Conservation (phyloP, 2,329 filamentous ascomycete genomes). For the Aspergillus novofumigatus region DNA sequence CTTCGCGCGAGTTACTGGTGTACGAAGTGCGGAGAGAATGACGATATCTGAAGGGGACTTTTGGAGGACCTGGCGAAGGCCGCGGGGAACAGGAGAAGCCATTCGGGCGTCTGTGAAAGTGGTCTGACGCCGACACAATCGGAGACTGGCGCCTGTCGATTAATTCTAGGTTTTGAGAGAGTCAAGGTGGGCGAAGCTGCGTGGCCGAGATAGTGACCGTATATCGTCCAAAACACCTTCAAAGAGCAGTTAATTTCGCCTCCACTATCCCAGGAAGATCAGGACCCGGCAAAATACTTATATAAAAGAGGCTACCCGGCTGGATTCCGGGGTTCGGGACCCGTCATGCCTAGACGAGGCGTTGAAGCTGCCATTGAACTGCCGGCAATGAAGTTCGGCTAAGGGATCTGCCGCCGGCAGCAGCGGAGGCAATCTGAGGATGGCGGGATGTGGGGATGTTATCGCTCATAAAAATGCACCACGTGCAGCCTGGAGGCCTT, state of each 20-base stretch:
- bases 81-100: constrained; percentile 53
- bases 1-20: constrained; percentile 77
- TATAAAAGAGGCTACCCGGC: constrained; percentile 38
- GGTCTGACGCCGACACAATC: not conserved
- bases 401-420: constrained; percentile 29
- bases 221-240: not conserved
- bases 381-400: constrained; percentile 36
- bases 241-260: not conserved
- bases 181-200: not conserved
- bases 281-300: constrained; percentile 17
- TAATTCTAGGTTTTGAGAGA: not conserved
- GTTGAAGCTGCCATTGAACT: constrained; percentile 18
- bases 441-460: not conserved
- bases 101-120: constrained; percentile 29
- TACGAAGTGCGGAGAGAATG: constrained; percentile 85
- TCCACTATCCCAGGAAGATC: not conserved
- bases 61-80: constrained; percentile 69
- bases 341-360: constrained; percentile 14
- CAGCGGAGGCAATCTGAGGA: constrained; percentile 6
- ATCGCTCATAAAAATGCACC: not conserved
- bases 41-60: constrained; percentile 80
- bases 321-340: constrained; percentile 28
- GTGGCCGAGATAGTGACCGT: not conserved
- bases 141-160: not conserved
- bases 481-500: not conserved